These are phyloP conservation scores for Candida hungchunana DNA, from an alignment of 805 yeast genomes.

Conservation along the genomic window DNA sequence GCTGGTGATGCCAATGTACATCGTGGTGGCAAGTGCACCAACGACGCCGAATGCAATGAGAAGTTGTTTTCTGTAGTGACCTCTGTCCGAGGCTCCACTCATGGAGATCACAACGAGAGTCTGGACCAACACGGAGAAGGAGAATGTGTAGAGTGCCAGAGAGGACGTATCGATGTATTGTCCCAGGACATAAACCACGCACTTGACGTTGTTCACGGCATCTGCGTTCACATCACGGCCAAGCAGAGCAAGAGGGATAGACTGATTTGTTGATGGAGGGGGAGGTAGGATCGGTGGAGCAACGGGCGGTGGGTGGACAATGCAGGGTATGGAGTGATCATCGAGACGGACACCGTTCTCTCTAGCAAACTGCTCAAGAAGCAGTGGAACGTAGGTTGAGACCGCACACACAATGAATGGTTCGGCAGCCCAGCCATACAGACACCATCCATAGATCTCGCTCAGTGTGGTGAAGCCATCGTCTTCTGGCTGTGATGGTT, in stretches of 20 bases:
- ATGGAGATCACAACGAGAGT: slow-evolving; percentile 65
- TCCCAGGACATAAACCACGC: slow-evolving; percentile 46
- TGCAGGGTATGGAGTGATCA: slow-evolving; percentile 58
- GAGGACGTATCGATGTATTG: slow-evolving; percentile 65
- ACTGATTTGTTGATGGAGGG: slow-evolving; percentile 7
- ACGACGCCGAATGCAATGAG: slow-evolving; percentile 51
- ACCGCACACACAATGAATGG: slow-evolving; percentile 79
- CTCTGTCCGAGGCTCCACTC: slow-evolving; percentile 69
- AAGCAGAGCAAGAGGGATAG: slow-evolving; percentile 1
- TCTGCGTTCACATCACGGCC: no score
- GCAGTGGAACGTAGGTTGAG: slow-evolving; percentile 70
- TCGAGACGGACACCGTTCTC: slow-evolving; percentile 60
- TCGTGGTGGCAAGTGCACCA: slow-evolving; percentile 54
- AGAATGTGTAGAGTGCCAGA: slow-evolving; percentile 69
- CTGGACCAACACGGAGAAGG: slow-evolving; percentile 68
- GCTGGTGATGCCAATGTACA: slow-evolving; percentile 36
- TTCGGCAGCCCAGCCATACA: slow-evolving; percentile 71
- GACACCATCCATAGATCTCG: slow-evolving; percentile 63
- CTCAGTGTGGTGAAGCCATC: slow-evolving; percentile 31
- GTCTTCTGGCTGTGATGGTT: slow-evolving; percentile 1
- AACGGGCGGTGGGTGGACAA: slow-evolving; percentile 31
- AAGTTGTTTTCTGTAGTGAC: slow-evolving; percentile 52
- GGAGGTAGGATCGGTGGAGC: slow-evolving; percentile 10
- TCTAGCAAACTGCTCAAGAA: slow-evolving; percentile 68
- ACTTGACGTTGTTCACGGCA: no score